Conservation (phyloP, 1,284 basidiomycete genomes). For the Rhizoctonia solani region DNA sequence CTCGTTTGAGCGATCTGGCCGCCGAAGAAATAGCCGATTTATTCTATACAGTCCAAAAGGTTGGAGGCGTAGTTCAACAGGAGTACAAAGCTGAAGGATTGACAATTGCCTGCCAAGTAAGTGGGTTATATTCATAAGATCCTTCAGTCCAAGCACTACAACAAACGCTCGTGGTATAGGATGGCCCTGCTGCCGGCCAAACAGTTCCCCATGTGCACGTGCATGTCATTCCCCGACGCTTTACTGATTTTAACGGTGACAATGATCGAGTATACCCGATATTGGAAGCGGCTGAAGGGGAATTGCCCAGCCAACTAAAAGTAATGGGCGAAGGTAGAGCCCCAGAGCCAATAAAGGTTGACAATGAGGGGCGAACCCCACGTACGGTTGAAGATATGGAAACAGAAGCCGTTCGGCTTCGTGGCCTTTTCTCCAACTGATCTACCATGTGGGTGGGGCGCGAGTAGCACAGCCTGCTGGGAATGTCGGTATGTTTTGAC, state of each 20-base stretch:
- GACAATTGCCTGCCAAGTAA: constrained; percentile 82
- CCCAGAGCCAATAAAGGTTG: constrained; percentile 50
- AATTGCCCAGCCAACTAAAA: constrained; percentile 40
- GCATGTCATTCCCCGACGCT: constrained; percentile 80
- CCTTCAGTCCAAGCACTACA: neutral
- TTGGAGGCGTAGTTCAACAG: constrained; percentile 68
- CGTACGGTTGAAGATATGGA: constrained; percentile 76
- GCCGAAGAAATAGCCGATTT: constrained; percentile 74
- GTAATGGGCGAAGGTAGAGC: constrained; percentile 33
- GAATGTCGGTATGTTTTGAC: constrained; percentile 6
- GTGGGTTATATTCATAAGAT: constrained; percentile 31
- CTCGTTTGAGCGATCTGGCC: constrained; percentile 73
- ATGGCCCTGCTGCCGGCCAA: constrained; percentile 84
- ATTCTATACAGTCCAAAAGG: constrained; percentile 74
- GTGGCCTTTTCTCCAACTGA: constrained; percentile 52
- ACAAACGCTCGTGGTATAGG: constrained; percentile 54
- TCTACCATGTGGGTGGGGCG: neutral
- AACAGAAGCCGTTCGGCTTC: constrained; percentile 70
- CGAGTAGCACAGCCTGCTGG: neutral
- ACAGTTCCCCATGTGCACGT: constrained; percentile 90
- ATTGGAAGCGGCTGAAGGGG: constrained; percentile 67
- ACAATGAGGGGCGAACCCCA: constrained; percentile 69
- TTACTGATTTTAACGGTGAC: constrained; percentile 55
- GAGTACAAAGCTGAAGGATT: constrained; percentile 75
- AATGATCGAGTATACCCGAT: constrained; percentile 83